A percentile compares a stretch with the other conserved stretches of the same genome.
These are phyloP conservation scores for Epithemia pelagica DNA, from an alignment of 108 stramenopile species.

Conservation along the genomic window DNA sequence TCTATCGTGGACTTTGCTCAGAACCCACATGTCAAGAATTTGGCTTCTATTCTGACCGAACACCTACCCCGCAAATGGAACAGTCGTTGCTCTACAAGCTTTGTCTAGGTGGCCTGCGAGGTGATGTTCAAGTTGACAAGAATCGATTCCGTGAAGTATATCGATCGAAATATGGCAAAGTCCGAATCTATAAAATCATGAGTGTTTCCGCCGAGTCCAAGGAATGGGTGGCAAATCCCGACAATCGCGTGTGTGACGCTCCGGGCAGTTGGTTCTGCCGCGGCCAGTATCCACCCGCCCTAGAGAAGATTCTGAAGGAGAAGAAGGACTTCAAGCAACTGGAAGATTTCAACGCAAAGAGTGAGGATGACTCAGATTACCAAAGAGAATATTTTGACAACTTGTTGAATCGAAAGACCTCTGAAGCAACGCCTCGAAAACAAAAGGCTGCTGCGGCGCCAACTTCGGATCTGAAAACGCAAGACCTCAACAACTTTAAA, in stretches of 20 bases:
- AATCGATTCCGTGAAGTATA: conserved; percentile 83
- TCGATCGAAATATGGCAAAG: conserved; percentile 90
- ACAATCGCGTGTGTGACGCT: conserved; percentile 78
- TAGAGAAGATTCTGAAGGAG: conserved; percentile 72
- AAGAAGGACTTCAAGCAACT: conserved; percentile 84
- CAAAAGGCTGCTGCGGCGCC: conserved; percentile 4
- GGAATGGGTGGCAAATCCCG: conserved; percentile 69
- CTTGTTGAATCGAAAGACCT: conserved; percentile 34
- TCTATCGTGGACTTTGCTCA: conserved; percentile 86
- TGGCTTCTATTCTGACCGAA: conserved; percentile 41
- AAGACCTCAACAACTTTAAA: conserved; percentile 1
- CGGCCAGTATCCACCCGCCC: conserved; percentile 85
- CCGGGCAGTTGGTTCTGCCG: conserved; percentile 86
- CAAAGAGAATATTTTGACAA: conserved; percentile 81
- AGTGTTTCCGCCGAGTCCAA: conserved; percentile 84
- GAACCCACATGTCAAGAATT: conserved; percentile 89
- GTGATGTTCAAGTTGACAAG: conserved; percentile 71
- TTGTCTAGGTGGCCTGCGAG: conserved; percentile 60
- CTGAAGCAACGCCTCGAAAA: background rate
- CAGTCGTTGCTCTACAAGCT: conserved; percentile 88
- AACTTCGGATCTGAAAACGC: conserved; percentile 1
- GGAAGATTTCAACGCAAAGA: conserved; percentile 85
- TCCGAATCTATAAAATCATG: conserved; percentile 92
- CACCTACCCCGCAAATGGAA: conserved; percentile 64
- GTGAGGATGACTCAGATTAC: conserved; percentile 51